Evolutionary conservation across 371 early-diverging fungal species (phyloP).

Genomic region (Syncephalastrum racemosum): DNA sequence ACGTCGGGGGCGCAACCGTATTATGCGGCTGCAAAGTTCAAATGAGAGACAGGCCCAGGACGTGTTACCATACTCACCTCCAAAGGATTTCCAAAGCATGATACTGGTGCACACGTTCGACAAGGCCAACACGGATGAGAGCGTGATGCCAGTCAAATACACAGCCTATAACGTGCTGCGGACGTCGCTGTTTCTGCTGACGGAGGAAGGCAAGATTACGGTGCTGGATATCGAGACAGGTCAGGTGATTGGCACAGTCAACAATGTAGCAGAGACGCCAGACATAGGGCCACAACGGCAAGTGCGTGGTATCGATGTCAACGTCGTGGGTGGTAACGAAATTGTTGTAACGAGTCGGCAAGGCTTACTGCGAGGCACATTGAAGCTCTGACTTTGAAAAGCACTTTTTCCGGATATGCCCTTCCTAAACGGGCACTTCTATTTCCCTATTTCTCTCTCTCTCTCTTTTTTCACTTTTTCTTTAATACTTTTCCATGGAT

Average conservation of each 20-base stretch:
- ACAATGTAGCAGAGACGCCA: conserved; percentile 28
- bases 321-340: conserved; percentile 41
- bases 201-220: conserved; percentile 48
- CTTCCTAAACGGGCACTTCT: no score
- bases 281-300: conserved; percentile 14
- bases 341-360: conserved; percentile 48
- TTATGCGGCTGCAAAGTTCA: not conserved
- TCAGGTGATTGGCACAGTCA: conserved; percentile 31
- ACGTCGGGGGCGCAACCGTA: not conserved
- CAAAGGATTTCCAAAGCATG: conserved; percentile 26
- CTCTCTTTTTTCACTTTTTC: no score
- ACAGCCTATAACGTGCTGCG: conserved; percentile 48
- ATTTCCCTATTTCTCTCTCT: no score
- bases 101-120: conserved; percentile 38
- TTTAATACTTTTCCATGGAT: no score
- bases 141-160: conserved; percentile 41
- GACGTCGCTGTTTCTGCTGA: conserved; percentile 40
- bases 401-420: no score
- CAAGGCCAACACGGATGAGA: conserved; percentile 11
- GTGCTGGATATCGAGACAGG: conserved; percentile 50
- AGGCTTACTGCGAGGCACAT: conserved; percentile 36
- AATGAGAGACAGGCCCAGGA: not conserved
- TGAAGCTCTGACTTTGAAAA: conserved; percentile 4
- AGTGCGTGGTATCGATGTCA: conserved; percentile 44
- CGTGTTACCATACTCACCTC: conserved; percentile 37